Evolutionary conservation across 2,329 filamentous ascomycete genomes (phyloP), one percentile per base, ranked within the genome.

Genomic region (Fusarium palustre): DNA sequence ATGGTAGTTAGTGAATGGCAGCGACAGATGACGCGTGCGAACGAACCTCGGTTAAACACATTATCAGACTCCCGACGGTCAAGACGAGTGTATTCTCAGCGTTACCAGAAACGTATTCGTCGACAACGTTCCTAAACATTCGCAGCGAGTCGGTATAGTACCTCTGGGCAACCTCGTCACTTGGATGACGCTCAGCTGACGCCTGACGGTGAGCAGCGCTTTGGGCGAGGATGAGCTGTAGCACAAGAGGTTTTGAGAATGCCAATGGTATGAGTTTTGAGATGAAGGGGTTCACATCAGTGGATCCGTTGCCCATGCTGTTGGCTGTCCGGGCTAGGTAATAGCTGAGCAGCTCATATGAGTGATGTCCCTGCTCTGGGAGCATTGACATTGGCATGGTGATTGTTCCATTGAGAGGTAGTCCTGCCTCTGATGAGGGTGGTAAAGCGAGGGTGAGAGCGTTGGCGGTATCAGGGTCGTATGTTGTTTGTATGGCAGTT

Each of bases 1-100:
- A 22, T 22, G 24, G 1, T 18, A 13, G 63, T 76, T 50, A 72
- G 63, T 64, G 34, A 10, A 43, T 2, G 16, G 15, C 6, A 9
- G 22, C 1, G n/a, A 16, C 2, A 22, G 7, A 12, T 5, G 7
- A 13, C 3, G 33, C 9, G 18, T 34, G 69, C 75, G 6, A 55
- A 85, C 76, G 5, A 55, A 85, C 83, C 78, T 85, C 83, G 4
- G 81, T 82, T 50, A 85, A 80, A 55, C 80, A 83, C 69, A 85
- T 78, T 12, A 84, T 78, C 12, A 85, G 73, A 33, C 81, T 82
- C 5, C 81, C 83, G 13, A 83, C 77, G 0, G 81, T 79, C 20
- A 84, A 68, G 46, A 81, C 77, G 4, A 85, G 75, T 0, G 77
- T 75, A 9, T 78, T 76, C 6, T 77, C 74, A 2, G 78, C 76